These are phyloP conservation scores for Lasiodiplodia theobromae DNA, from an alignment of 2,329 filamentous ascomycete species.

Conservation along the genomic window DNA sequence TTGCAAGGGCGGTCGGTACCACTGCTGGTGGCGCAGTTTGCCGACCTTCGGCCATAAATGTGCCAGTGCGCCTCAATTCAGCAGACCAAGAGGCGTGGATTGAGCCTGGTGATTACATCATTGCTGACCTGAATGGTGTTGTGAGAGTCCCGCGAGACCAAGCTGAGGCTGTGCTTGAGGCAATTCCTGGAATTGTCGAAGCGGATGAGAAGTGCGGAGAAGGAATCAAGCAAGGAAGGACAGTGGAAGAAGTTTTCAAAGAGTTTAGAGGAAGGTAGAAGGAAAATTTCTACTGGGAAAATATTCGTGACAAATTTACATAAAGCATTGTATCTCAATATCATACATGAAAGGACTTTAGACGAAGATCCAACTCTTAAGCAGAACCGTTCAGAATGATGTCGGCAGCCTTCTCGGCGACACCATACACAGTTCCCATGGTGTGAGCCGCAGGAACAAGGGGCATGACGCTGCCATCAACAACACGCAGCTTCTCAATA, in stretches of 20 bases:
- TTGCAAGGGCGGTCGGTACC: constrained; percentile 22
- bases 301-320: neutral
- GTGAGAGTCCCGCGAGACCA: constrained; percentile 78
- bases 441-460: constrained; percentile 32
- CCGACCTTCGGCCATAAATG: neutral
- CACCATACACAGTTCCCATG: constrained; percentile 35
- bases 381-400: constrained; percentile 1
- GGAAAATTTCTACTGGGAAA: no score
- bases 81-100: neutral
- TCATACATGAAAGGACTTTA: neutral
- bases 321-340: neutral
- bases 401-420: constrained; percentile 34
- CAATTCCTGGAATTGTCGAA: neutral
- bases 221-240: constrained; percentile 4
- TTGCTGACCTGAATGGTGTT: constrained; percentile 76
- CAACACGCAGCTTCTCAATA: constrained; percentile 36
- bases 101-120: constrained; percentile 34
- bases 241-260: constrained; percentile 11
- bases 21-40: neutral
- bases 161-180: constrained; percentile 68
- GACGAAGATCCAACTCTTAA: neutral
- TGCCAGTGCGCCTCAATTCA: neutral
- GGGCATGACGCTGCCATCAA: constrained; percentile 36
- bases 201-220: constrained; percentile 13
- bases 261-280: constrained; percentile 10